Conservation (phyloP, 2,329 filamentous ascomycete genomes). For the Ceratocystis papillata region DNA sequence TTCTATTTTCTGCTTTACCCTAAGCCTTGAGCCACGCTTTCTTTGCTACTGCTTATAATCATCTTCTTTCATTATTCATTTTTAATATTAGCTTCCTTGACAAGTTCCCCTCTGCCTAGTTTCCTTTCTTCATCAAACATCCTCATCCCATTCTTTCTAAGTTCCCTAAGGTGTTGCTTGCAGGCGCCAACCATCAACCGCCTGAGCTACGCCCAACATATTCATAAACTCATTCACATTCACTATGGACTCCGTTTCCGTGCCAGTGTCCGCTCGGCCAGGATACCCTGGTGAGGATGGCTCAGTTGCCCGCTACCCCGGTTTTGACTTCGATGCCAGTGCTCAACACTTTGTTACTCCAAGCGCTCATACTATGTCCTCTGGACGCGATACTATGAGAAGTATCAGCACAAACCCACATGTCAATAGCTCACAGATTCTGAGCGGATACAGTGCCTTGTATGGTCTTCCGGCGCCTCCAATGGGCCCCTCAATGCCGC, state of each 20-base stretch:
- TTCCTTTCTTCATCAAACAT: constrained; percentile 13
- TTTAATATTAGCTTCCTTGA: not conserved
- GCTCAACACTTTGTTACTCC: constrained; percentile 37
- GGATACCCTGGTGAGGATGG: constrained; percentile 13
- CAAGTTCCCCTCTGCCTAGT: not conserved
- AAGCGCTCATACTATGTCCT: constrained; percentile 39
- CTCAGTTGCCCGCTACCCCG: constrained; percentile 15
- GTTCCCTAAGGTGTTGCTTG: not conserved
- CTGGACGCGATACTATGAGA: constrained; percentile 16
- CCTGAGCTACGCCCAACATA: not conserved
- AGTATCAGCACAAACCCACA: constrained; percentile 13
- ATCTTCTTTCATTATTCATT: constrained; percentile 5
- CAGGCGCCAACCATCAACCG: not conserved
- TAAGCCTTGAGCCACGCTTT: too few species aligned
- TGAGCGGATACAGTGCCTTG: constrained; percentile 21
- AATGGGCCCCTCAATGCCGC: constrained; percentile 15
- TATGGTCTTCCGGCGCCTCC: constrained; percentile 15
- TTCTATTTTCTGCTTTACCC: too few species aligned
- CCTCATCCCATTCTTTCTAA: not conserved
- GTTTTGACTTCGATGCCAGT: constrained; percentile 26
- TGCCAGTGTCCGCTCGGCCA: constrained; percentile 17
- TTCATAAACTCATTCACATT: not conserved
- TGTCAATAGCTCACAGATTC: constrained; percentile 12
- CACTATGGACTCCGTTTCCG: constrained; percentile 19
- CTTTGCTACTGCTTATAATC: not conserved